Evolutionary conservation across 2,329 filamentous ascomycete genomes (phyloP).

Genomic region (Xylariaceae sp.): DNA sequence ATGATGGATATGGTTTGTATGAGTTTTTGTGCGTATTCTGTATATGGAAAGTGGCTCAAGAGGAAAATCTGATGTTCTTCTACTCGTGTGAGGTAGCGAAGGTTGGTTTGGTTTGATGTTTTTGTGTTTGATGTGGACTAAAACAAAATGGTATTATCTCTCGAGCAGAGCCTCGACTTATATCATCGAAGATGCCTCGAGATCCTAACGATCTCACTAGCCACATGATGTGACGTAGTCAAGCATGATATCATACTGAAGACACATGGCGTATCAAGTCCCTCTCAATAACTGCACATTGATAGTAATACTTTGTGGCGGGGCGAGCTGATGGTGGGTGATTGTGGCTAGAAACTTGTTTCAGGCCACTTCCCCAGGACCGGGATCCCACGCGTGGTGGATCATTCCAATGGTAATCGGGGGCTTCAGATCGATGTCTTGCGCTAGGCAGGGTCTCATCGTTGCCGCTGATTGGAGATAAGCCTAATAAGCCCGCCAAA

Average conservation of each 20-base stretch:
- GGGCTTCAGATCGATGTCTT: conserved; percentile 20
- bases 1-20: conserved; percentile 30
- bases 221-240: conserved; percentile 27
- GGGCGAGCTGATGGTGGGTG: conserved; percentile 19
- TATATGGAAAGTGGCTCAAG: background rate
- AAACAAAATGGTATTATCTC: background rate
- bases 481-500: background rate
- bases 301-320: conserved; percentile 25
- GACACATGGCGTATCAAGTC: conserved; percentile 5
- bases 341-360: conserved; percentile 42
- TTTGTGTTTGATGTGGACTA: background rate
- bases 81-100: background rate
- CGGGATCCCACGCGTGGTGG: conserved; percentile 10
- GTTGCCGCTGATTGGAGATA: conserved; percentile 11
- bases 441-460: conserved; percentile 7
- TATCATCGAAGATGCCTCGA: conserved; percentile 20
- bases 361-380: conserved; percentile 16
- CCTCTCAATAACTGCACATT: conserved; percentile 13
- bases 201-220: conserved; percentile 10
- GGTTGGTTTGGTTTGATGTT: conserved; percentile 5
- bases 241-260: conserved; percentile 29
- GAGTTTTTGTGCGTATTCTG: conserved; percentile 17
- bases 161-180: conserved; percentile 20
- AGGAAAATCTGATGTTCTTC: background rate
- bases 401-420: conserved; percentile 2